Percentiles rank a stretch among this genome's conserved stretches.
Conservation (phyloP, 2,329 filamentous ascomycete genomes). For the Arthrobotrys entomopaga region DNA sequence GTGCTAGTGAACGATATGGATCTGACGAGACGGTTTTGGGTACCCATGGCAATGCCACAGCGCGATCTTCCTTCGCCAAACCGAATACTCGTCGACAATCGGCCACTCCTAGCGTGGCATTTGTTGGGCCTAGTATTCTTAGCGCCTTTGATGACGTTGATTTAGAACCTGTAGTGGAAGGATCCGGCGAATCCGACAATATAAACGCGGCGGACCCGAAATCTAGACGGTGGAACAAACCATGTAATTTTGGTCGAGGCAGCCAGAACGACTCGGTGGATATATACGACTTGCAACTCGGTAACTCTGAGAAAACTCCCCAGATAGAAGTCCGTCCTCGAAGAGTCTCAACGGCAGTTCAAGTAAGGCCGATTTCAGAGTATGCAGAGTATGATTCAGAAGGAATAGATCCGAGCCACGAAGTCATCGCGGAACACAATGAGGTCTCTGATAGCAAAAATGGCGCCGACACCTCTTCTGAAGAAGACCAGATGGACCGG, state of each 20-base stretch:
- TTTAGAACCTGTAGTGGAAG: neutral
- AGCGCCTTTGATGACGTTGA: neutral
- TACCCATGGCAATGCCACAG: slow-evolving; percentile 4
- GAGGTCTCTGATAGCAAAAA: slow-evolving; percentile 14
- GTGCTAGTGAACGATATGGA: neutral
- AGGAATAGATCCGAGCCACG: slow-evolving; percentile 12
- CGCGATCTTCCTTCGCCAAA: slow-evolving; percentile 15
- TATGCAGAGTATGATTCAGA: slow-evolving; percentile 41
- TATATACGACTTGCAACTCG: too few species aligned
- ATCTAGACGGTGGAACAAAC: neutral
- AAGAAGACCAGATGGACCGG: neutral
- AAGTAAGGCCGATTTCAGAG: slow-evolving; percentile 10
- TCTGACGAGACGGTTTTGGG: slow-evolving; percentile 1
- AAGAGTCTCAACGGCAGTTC: slow-evolving; percentile 2
- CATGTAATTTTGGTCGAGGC: neutral
- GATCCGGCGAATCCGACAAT: neutral
- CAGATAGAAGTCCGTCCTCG: neutral
- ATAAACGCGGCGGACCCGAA: neutral
- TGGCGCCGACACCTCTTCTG: neutral
- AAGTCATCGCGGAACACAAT: neutral
- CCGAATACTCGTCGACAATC: neutral
- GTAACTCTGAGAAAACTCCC: neutral
- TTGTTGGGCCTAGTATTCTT: slow-evolving; percentile 1
- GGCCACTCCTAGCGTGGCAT: neutral
- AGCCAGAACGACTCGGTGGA: neutral